Evolutionary conservation across 2,329 filamentous ascomycete genomes (phyloP), one percentile per base, ranked within the genome.

Genomic region (Cladorrhinum sp.): DNA sequence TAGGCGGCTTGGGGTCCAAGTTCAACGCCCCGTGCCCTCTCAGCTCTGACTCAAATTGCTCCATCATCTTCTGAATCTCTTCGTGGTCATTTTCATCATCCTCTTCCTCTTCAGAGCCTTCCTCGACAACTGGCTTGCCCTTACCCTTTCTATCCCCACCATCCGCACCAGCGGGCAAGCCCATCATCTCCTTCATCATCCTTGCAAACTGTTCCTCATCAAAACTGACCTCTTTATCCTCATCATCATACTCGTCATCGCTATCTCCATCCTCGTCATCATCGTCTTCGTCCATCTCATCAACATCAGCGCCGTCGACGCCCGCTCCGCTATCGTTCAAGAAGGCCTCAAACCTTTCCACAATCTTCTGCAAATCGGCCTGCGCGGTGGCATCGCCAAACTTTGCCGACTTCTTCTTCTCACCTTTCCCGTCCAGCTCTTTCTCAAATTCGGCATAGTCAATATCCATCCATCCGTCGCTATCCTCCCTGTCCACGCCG

Each of bases 151-250:
- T 53, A 1, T 51, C 49, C 12, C 25, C 53, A 59, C 59, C 65
- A 50, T 67, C 70, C 8, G 41, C 36, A 13, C 36, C 36, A 0
- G 74, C 67, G 24, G 81, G 79, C 50, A 86, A 79, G 0, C 90
- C 91, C 88, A 95, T 93, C 87, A 96, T 93, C 70, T 96, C 90
- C 62, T 87, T 85, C 91, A 99, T 96, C 82, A 96, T 92, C 57
- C 79, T 84, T 8, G 89, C 82, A 67, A 97, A 96, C 57, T 93
- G 89, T 36, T 87, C 85, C 73, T 98, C 93, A 65, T 96, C 86
- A 66, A 96, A 93, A 59, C 86, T 89, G 5, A 90, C 85, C 50
- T 89, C 88, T 66, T 88, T 88, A 64, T 92, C 89, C 68, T 92
- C 89, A 20, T 81, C 81, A 1, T 81, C 79, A 2, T 81, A 80